These are phyloP conservation scores for Blastobotrys capitulatus DNA, from an alignment of 1,139 yeast genomes.

Conservation along the genomic window DNA sequence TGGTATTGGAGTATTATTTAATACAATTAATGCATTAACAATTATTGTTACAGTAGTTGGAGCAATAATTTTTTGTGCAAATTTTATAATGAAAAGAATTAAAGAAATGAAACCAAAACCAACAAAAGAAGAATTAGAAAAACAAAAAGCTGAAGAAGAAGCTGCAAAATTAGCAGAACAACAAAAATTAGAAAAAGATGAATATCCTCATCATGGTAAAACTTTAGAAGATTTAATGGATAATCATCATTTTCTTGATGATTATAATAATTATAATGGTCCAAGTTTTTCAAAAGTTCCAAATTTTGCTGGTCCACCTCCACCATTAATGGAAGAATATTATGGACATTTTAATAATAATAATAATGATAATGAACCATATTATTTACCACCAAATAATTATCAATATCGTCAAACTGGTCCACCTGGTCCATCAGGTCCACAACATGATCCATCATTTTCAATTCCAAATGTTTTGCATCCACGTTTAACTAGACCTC, in stretches of 20 bases:
- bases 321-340: constrained; percentile 4
- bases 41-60: constrained; percentile 10
- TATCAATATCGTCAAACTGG: background rate
- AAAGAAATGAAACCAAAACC: background rate
- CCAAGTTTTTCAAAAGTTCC: background rate
- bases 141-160: background rate
- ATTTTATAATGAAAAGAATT: constrained; percentile 4
- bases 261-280: background rate
- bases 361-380: background rate
- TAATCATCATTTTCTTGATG: constrained; percentile 5
- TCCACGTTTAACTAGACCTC: constrained; percentile 9
- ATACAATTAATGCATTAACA: constrained; percentile 17
- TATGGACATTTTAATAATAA: background rate
- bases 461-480: constrained; percentile 13
- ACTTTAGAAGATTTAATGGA: constrained; percentile 10
- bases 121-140: background rate
- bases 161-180: background rate
- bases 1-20: constrained; percentile 19
- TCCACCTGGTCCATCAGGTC: background rate
- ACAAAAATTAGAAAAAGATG: background rate
- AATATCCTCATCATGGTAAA: background rate
- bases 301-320: background rate
- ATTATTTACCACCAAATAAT: background rate
- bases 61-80: constrained; percentile 7
- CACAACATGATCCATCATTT: constrained; percentile 10